Evolutionary conservation across 108 stramenopile species (phyloP).

Genomic region (Aureococcus anophagefferens): DNA sequence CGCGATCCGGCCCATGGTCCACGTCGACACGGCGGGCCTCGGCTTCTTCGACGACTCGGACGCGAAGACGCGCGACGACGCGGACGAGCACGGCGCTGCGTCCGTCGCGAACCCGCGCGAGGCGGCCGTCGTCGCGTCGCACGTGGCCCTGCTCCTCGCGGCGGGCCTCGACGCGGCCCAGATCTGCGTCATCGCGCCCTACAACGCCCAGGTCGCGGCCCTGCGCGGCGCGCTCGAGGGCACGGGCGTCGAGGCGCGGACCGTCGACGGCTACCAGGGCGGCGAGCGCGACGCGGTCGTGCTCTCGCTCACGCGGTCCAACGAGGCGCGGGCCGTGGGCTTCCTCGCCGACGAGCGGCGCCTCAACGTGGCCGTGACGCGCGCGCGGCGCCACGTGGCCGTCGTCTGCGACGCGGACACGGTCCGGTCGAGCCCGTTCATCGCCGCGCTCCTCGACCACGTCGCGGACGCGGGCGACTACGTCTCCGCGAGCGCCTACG

Average conservation of each 20-base stretch:
- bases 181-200: conserved; percentile 61
- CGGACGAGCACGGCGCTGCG: conserved; percentile 29
- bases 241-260: conserved; percentile 70
- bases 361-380: conserved; percentile 95
- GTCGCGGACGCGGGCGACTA: neutral
- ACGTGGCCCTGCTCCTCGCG: conserved; percentile 58
- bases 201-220: conserved; percentile 93
- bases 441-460: conserved; percentile 14
- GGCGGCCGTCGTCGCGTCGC: conserved; percentile 33
- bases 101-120: conserved; percentile 32
- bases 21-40: conserved; percentile 90
- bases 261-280: conserved; percentile 97
- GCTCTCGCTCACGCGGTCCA: conserved; percentile 85
- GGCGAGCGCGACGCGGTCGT: conserved; percentile 95
- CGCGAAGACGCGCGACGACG: too few species aligned
- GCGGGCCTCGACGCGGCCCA: conserved; percentile 60
- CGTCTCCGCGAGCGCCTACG: neutral
- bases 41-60: conserved; percentile 62
- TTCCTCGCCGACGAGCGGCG: conserved; percentile 86
- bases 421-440: conserved; percentile 55
- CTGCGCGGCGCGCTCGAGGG: conserved; percentile 49
- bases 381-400: conserved; percentile 72
- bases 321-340: conserved; percentile 64
- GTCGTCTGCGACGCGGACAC: conserved; percentile 75
- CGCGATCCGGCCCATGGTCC: conserved; percentile 35